These are phyloP conservation scores for Hemileccinum rubropunctum DNA, from an alignment of 768 basidiomycete genomes.

Conservation along the genomic window DNA sequence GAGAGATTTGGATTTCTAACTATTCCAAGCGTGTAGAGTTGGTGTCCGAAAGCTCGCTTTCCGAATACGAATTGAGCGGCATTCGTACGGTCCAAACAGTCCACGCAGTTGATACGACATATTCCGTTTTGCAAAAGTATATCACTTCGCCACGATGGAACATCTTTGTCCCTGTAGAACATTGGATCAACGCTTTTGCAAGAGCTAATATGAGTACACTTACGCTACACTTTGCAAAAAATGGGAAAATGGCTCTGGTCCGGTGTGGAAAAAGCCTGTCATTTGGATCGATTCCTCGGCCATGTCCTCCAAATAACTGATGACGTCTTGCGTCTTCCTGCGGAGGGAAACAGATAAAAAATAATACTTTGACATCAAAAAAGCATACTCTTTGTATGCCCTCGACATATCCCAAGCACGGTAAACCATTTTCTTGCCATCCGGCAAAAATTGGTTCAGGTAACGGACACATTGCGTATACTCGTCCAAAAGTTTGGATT, in stretches of 20 bases:
- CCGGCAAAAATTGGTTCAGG: slow-evolving; percentile 92
- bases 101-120: slow-evolving; percentile 93
- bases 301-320: slow-evolving; percentile 90
- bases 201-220: slow-evolving; percentile 5
- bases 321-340: slow-evolving; percentile 94
- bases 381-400: slow-evolving; percentile 85
- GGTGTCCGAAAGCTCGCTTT: slow-evolving; percentile 91
- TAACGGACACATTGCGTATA: slow-evolving; percentile 91
- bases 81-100: slow-evolving; percentile 95
- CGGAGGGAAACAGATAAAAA: background rate
- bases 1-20: slow-evolving; percentile 81
- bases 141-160: slow-evolving; percentile 49
- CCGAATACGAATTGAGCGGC: slow-evolving; percentile 97
- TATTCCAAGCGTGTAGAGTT: slow-evolving; percentile 91
- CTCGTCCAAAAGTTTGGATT: slow-evolving; percentile 86
- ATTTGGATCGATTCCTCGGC: slow-evolving; percentile 90
- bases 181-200: background rate
- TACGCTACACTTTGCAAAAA: slow-evolving; percentile 45
- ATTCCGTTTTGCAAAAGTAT: slow-evolving; percentile 90
- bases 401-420: slow-evolving; percentile 96
- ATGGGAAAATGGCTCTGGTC: slow-evolving; percentile 80
- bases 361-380: background rate
- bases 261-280: slow-evolving; percentile 95
- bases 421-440: slow-evolving; percentile 83
- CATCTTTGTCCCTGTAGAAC: slow-evolving; percentile 29